Percentiles rank a stretch among this genome's conserved stretches.
Conservation (phyloP, 148 eudicot species). For the Dianthus caryophyllus region DNA sequence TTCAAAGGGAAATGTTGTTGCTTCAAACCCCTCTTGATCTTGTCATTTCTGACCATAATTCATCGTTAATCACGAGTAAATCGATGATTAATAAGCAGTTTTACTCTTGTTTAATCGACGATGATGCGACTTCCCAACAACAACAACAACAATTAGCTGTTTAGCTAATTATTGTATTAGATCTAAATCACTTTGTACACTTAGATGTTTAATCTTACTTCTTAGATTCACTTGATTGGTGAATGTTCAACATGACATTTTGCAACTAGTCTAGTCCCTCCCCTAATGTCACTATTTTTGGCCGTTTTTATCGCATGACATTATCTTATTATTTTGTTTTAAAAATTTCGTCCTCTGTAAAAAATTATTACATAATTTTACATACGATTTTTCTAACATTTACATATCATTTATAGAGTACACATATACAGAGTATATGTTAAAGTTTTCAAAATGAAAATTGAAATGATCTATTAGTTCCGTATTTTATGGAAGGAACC, state of each 20-base stretch:
- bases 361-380: too few species aligned
- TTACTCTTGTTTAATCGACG: slow-evolving; percentile 32
- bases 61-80: slow-evolving; percentile 28
- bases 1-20: slow-evolving; percentile 53
- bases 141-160: slow-evolving; percentile 33
- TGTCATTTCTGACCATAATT: slow-evolving; percentile 18
- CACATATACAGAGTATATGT: too few species aligned
- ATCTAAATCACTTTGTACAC: slow-evolving; percentile 16
- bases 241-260: slow-evolving; percentile 26
- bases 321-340: too few species aligned
- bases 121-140: slow-evolving; percentile 28
- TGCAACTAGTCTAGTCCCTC: slow-evolving; percentile 7
- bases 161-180: slow-evolving; percentile 19
- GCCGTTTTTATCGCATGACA: background rate
- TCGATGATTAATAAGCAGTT: slow-evolving; percentile 15
- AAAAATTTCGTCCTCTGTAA: too few species aligned
- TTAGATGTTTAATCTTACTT: slow-evolving; percentile 18
- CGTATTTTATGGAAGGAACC: too few species aligned
- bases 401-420: too few species aligned
- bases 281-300: background rate
- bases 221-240: slow-evolving; percentile 8
- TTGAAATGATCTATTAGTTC: too few species aligned
- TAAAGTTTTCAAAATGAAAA: too few species aligned
- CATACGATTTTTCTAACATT: too few species aligned
- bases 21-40: slow-evolving; percentile 33